phyloP scores from a whole-genome alignment of 2,329 filamentous ascomycete species.

The Diaporthe sp. region DNA sequence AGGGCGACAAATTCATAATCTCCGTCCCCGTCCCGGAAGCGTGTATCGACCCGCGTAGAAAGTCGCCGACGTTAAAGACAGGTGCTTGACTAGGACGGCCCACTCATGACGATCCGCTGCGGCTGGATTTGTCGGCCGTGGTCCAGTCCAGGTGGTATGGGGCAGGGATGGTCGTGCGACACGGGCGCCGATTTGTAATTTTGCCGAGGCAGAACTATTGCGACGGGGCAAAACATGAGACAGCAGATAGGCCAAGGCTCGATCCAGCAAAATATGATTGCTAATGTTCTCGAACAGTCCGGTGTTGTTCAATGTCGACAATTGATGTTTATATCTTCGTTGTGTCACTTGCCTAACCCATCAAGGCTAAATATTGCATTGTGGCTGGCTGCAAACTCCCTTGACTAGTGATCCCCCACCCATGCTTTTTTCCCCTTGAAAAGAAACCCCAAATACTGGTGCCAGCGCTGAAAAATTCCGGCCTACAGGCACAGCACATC shows the following conservation, averaged over 20 bases:
- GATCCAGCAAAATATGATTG: not conserved
- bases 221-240: not conserved
- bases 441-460: not conserved
- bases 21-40: not conserved
- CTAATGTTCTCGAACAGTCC: not conserved
- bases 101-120: not conserved
- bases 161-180: not conserved
- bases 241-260: not conserved
- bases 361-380: not conserved
- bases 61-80: not conserved
- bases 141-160: not conserved
- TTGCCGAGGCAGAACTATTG: not conserved
- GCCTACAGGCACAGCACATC: not conserved
- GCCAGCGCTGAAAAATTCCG: not conserved
- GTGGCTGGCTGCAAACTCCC: not conserved
- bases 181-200: not conserved
- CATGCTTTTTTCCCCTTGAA: not conserved
- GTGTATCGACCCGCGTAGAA: not conserved
- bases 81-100: not conserved
- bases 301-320: not conserved
- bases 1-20: not conserved
- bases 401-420: not conserved
- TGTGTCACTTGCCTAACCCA: not conserved
- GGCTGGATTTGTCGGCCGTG: not conserved
- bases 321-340: not conserved